Conservation (phyloP, 768 basidiomycete species). For the Thelephora ganbajun region DNA sequence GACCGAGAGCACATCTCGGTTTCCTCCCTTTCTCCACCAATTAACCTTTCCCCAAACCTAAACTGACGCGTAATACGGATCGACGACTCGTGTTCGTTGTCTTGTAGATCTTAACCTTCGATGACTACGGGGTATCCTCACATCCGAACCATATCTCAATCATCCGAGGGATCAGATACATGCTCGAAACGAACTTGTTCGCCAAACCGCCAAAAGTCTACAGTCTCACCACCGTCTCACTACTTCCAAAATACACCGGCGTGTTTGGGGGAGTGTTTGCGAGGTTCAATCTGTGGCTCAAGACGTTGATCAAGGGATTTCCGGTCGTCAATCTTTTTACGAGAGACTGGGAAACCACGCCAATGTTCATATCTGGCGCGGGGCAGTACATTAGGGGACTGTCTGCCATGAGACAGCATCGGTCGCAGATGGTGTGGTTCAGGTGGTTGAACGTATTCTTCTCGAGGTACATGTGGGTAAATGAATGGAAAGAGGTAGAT, state of each 20-base stretch:
- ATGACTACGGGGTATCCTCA: slow-evolving; percentile 56
- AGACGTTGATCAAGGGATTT: slow-evolving; percentile 1
- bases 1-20: background rate
- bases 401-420: slow-evolving; percentile 58
- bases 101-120: slow-evolving; percentile 75
- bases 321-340: slow-evolving; percentile 2
- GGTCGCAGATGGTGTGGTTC: slow-evolving; percentile 79
- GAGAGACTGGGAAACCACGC: slow-evolving; percentile 4
- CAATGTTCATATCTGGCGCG: slow-evolving; percentile 44
- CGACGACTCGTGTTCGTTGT: background rate
- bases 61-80: background rate
- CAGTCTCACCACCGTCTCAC: slow-evolving; percentile 44
- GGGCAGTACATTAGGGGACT: slow-evolving; percentile 41
- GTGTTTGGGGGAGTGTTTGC: slow-evolving; percentile 34
- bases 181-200: slow-evolving; percentile 16
- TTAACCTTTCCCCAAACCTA: background rate
- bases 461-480: slow-evolving; percentile 89
- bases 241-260: slow-evolving; percentile 47
- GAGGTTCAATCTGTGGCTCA: slow-evolving; percentile 28
- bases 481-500: slow-evolving; percentile 57
- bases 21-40: background rate
- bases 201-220: slow-evolving; percentile 29
- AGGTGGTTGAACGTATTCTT: slow-evolving; percentile 71
- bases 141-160: slow-evolving; percentile 83
- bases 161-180: slow-evolving; percentile 35